Percentiles rank a stretch among this genome's conserved stretches.
Conservation (phyloP, 2,329 filamentous ascomycete genomes). For the Ophiostoma ulmi region DNA sequence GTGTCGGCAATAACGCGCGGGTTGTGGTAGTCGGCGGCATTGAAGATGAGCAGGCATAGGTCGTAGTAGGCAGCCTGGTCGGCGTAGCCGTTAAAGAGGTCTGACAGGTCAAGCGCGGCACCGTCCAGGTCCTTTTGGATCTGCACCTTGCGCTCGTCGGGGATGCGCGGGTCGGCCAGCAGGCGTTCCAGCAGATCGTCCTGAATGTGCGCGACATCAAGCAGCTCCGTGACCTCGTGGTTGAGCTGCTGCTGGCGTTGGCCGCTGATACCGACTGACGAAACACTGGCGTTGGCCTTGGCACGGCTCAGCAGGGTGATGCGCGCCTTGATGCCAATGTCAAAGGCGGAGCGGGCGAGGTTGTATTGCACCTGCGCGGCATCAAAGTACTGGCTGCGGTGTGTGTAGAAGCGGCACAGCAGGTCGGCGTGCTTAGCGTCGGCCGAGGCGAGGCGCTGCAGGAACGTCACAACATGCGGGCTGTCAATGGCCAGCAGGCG, state of each 20-base stretch:
- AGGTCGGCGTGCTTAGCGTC: conserved; percentile 79
- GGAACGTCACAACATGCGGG: conserved; percentile 77
- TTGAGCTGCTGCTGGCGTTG: conserved; percentile 80
- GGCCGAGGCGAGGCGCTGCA: conserved; percentile 67
- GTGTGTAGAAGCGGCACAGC: conserved; percentile 86
- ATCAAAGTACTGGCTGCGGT: conserved; percentile 75
- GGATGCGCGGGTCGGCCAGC: conserved; percentile 65
- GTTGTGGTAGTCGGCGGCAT: conserved; percentile 85
- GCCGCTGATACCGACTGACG: conserved; percentile 68
- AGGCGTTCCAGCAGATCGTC: conserved; percentile 82
- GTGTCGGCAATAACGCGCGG: conserved; percentile 75
- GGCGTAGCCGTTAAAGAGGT: conserved; percentile 89
- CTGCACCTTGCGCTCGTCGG: conserved; percentile 55
- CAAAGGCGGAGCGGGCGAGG: conserved; percentile 74
- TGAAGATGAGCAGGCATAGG: conserved; percentile 86
- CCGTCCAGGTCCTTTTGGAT: conserved; percentile 68
- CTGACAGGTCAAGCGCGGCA: conserved; percentile 68
- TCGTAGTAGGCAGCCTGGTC: conserved; percentile 87
- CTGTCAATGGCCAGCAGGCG: conserved; percentile 80
- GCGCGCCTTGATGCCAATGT: conserved; percentile 72
- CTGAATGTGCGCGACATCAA: conserved; percentile 93
- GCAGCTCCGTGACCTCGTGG: conserved; percentile 75
- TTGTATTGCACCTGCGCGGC: conserved; percentile 81
- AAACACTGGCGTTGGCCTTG: conserved; percentile 85
- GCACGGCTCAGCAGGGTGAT: conserved; percentile 87